phyloP scores from a whole-genome alignment of 805 yeast genomes.

The Wickerhamiella lipophila region DNA sequence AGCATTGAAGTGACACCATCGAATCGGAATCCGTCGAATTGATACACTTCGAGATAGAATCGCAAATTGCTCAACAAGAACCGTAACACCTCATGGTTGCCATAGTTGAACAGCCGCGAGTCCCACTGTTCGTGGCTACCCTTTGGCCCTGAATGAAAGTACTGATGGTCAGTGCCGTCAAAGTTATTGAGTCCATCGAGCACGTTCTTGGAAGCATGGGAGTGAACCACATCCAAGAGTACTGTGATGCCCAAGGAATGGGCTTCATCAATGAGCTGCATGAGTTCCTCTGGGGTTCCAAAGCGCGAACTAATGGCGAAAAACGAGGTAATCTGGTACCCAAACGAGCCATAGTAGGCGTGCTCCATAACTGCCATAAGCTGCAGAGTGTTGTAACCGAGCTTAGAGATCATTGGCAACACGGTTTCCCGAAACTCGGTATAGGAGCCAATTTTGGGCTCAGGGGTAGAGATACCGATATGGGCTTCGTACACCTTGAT shows the following conservation, averaged over 20 bases:
- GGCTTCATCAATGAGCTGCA: conserved; percentile 81
- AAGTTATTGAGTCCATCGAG: conserved; percentile 85
- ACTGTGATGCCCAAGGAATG: conserved; percentile 81
- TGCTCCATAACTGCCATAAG: conserved; percentile 98
- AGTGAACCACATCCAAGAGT: conserved; percentile 82
- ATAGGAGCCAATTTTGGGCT: conserved; percentile 73
- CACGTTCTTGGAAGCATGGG: conserved; percentile 90
- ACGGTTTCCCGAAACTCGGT: conserved; percentile 69
- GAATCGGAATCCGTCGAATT: conserved; percentile 90
- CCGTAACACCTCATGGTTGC: conserved; percentile 79
- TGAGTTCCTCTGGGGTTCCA: conserved; percentile 92
- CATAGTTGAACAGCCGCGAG: conserved; percentile 85
- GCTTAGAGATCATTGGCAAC: conserved; percentile 68
- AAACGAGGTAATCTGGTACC: conserved; percentile 91
- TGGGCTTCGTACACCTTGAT: conserved; percentile 85
- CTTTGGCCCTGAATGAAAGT: conserved; percentile 82
- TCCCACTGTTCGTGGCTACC: conserved; percentile 93
- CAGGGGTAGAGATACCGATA: conserved; percentile 81
- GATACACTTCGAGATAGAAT: conserved; percentile 67
- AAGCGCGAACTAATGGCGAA: conserved; percentile 82
- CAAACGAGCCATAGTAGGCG: conserved; percentile 95
- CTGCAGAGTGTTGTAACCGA: conserved; percentile 89
- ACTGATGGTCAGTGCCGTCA: conserved; percentile 91
- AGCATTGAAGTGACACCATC: conserved; percentile 96
- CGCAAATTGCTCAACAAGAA: conserved; percentile 75